A percentile compares a stretch with the other conserved stretches of the same genome.
Evolutionary conservation across 805 yeast genomes (phyloP).

Genomic region (Ogataea parapolymorpha): DNA sequence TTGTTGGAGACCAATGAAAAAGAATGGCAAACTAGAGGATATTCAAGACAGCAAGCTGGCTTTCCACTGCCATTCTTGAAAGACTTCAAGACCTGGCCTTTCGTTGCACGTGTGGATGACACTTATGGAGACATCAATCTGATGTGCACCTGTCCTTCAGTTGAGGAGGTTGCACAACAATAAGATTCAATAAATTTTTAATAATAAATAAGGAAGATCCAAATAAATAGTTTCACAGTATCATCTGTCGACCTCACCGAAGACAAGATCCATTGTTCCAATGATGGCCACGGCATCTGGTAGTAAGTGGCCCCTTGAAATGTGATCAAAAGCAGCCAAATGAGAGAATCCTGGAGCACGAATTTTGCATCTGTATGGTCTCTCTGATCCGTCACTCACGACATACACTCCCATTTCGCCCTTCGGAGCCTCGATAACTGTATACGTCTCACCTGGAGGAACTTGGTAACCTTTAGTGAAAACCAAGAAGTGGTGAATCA

Average conservation of each 20-base stretch:
- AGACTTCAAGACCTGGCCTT: constrained; percentile 88
- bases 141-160: constrained; percentile 90
- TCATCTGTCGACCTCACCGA: constrained; percentile 91
- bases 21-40: constrained; percentile 85
- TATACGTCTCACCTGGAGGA: constrained; percentile 88
- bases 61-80: constrained; percentile 79
- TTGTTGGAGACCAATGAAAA: constrained; percentile 52
- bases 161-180: constrained; percentile 59
- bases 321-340: constrained; percentile 83
- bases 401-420: constrained; percentile 93
- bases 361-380: constrained; percentile 89
- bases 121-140: constrained; percentile 91
- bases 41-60: constrained; percentile 90
- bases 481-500: constrained; percentile 83
- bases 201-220: constrained; percentile 1
- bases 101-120: constrained; percentile 90
- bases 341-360: constrained; percentile 95
- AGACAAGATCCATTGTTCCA: constrained; percentile 93
- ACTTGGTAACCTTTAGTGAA: constrained; percentile 88
- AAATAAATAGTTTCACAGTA: constrained; percentile 1
- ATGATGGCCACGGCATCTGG: constrained; percentile 93
- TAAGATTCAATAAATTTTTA: constrained; percentile 3
- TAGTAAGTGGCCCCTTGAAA: constrained; percentile 79
- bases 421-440: constrained; percentile 91
- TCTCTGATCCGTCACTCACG: constrained; percentile 84